A percentile compares a stretch with the other conserved stretches of the same genome.
Evolutionary conservation across 495 filamentous ascomycete species (phyloP).

Genomic region (Penicillium atrosanguineum): DNA sequence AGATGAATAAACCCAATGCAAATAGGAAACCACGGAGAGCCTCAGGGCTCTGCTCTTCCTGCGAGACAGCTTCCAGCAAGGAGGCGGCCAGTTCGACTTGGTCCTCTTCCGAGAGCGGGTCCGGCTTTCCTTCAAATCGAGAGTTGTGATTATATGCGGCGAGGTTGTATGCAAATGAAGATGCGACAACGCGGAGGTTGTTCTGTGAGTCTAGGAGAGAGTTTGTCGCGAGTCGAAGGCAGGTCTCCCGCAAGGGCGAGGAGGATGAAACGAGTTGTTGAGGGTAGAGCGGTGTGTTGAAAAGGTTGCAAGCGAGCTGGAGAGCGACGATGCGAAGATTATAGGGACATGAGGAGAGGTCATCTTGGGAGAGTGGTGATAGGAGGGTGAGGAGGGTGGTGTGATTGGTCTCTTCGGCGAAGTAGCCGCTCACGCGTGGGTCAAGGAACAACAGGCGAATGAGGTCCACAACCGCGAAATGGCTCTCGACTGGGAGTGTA

Average conservation of each 20-base stretch:
- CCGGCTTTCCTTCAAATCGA: slow-evolving; percentile 54
- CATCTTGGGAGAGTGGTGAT: slow-evolving; percentile 47
- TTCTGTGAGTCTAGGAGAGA: slow-evolving; percentile 54
- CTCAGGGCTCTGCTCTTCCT: slow-evolving; percentile 66
- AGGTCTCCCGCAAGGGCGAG: slow-evolving; percentile 31
- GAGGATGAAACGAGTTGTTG: slow-evolving; percentile 36
- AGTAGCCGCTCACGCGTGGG: slow-evolving; percentile 79
- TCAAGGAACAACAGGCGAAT: slow-evolving; percentile 75
- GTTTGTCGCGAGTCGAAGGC: slow-evolving; percentile 47
- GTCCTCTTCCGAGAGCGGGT: slow-evolving; percentile 61
- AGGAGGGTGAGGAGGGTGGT: slow-evolving; percentile 64
- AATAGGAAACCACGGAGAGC: slow-evolving; percentile 69
- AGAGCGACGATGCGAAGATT: slow-evolving; percentile 76
- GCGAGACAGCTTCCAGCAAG: slow-evolving; percentile 69
- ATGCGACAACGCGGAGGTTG: slow-evolving; percentile 68
- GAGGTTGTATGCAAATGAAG: slow-evolving; percentile 82
- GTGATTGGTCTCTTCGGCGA: slow-evolving; percentile 70
- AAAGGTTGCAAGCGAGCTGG: slow-evolving; percentile 63
- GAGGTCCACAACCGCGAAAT: slow-evolving; percentile 81
- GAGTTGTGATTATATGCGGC: slow-evolving; percentile 64
- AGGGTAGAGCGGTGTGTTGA: slow-evolving; percentile 52
- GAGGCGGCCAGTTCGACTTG: slow-evolving; percentile 78
- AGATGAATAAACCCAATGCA: slow-evolving; percentile 71
- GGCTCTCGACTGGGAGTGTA: slow-evolving; percentile 39
- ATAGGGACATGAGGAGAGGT: slow-evolving; percentile 61